phyloP scores from a whole-genome alignment of 164 flowering plant genomes.

The Echeveria elegans region DNA sequence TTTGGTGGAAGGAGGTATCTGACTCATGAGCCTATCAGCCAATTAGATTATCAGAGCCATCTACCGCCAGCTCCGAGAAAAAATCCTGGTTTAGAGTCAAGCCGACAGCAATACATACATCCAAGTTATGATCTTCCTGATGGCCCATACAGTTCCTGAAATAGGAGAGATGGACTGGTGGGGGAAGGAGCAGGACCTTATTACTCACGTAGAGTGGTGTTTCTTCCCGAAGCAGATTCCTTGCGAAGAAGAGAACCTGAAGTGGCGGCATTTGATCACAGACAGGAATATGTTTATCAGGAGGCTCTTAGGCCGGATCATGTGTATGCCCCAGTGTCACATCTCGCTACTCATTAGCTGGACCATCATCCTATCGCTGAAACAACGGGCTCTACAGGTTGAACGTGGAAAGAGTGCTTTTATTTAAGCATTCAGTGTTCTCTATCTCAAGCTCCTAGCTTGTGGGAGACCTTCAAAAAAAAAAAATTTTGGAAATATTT shows the following conservation, averaged over 20 bases:
- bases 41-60: constrained; percentile 18
- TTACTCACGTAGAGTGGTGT: constrained; percentile 22
- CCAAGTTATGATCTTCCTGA: constrained; percentile 18
- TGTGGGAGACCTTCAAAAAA: neutral
- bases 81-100: constrained; percentile 11
- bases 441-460: neutral
- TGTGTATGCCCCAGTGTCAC: constrained; percentile 34
- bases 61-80: constrained; percentile 8
- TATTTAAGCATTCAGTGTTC: neutral
- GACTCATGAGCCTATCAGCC: constrained; percentile 22
- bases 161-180: constrained; percentile 20
- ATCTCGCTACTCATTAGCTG: constrained; percentile 56
- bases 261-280: constrained; percentile 24
- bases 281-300: constrained; percentile 14
- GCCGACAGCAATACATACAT: constrained; percentile 18
- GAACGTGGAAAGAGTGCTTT: neutral
- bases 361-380: constrained; percentile 35
- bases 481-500: too few species aligned
- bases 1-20: constrained; percentile 29
- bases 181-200: constrained; percentile 18
- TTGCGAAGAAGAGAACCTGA: constrained; percentile 14
- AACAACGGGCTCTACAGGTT: neutral
- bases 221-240: constrained; percentile 13
- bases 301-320: constrained; percentile 15
- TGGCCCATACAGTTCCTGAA: constrained; percentile 21